A percentile compares a stretch with the other conserved stretches of the same genome.
These are phyloP conservation scores for Neodidymelliopsis sp. DNA, from an alignment of 2,329 filamentous ascomycete species.

Conservation along the genomic window DNA sequence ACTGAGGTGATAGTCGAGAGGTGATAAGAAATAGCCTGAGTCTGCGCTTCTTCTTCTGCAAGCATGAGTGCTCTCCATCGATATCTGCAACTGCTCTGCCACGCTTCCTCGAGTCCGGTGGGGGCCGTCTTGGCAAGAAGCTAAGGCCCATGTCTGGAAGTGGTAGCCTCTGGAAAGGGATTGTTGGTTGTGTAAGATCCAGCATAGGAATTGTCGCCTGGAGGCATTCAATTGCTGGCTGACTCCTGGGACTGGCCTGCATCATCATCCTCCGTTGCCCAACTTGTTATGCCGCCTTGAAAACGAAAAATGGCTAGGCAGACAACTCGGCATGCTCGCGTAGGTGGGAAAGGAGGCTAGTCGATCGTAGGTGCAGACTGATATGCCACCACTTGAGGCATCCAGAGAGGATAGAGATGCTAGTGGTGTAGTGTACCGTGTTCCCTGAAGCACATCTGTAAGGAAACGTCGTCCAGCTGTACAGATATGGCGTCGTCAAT, in stretches of 20 bases:
- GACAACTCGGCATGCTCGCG: conserved; percentile 41
- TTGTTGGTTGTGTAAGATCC: conserved; percentile 26
- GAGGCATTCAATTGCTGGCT: background rate
- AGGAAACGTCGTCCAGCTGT: background rate
- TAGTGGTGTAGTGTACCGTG: background rate
- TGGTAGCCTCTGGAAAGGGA: conserved; percentile 45
- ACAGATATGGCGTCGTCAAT: background rate
- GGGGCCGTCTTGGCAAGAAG: conserved; percentile 41
- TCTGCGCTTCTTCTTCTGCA: conserved; percentile 70
- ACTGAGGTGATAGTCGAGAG: conserved; percentile 73
- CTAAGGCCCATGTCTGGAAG: conserved; percentile 41
- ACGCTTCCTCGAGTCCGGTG: conserved; percentile 56
- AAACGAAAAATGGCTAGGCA: conserved; percentile 21
- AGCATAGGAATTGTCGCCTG: conserved; percentile 19
- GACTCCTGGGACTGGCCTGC: background rate
- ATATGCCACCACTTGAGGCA: background rate
- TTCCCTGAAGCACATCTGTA: background rate
- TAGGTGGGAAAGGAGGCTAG: conserved; percentile 2
- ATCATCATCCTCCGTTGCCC: conserved; percentile 42
- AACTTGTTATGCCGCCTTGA: conserved; percentile 40
- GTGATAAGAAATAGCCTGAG: conserved; percentile 70
- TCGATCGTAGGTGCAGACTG: conserved; percentile 1
- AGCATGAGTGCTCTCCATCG: conserved; percentile 61
- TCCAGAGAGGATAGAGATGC: conserved; percentile 1
- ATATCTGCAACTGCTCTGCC: conserved; percentile 64